Evolutionary conservation across 176 grass and related monocot species (phyloP), one percentile per base, ranked within the genome.

Genomic region (Saccharum officinarum): DNA sequence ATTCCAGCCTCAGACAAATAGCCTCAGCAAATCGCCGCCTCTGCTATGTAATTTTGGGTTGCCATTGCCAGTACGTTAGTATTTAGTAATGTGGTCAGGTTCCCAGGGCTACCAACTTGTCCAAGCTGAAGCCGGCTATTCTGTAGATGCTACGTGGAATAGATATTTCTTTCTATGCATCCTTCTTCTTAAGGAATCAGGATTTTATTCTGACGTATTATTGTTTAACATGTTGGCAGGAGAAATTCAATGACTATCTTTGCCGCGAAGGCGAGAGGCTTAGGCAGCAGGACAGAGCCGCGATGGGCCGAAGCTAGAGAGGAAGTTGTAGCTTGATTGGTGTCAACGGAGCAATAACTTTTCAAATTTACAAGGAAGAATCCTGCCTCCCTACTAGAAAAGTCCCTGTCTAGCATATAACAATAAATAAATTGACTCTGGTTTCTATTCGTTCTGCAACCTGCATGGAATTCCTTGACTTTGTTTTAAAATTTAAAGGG

Each of bases 221-320:
- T 20, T 67, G 40, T 28, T 10, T 79, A 36, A 13, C 12, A 74
- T 83, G 17, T 79, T 83, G 28, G 17, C 70, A 89, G 92, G 89
- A 91, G 67, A 94, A 91, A 37, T 91, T 94, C 68, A 33, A 89
- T 26, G 64, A 76, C 4, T 88, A 89, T 46, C 83, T 94, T 67
- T 67, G 74, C 64, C 74, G 83, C 2, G 92, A 91, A 77, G 92
- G 92, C 0, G 86, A 92, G 75, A 94, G 57, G 61, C 84, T 92
- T 18, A 85, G 86, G 80, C 86, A 92, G 42, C 76, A 94, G 79
- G 89, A 94, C 78, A 80, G 83, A 49, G 80, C 80, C 7, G 55
- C 74, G 0, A 87, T 92, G 45, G 71, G 66, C 64, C 81, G 88
- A 42, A 80, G 87, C 68, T 79, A 87, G 38, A 42, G 37, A 61